Conservation (phyloP, 2,329 filamentous ascomycete species). For the Lachnellula arida region DNA sequence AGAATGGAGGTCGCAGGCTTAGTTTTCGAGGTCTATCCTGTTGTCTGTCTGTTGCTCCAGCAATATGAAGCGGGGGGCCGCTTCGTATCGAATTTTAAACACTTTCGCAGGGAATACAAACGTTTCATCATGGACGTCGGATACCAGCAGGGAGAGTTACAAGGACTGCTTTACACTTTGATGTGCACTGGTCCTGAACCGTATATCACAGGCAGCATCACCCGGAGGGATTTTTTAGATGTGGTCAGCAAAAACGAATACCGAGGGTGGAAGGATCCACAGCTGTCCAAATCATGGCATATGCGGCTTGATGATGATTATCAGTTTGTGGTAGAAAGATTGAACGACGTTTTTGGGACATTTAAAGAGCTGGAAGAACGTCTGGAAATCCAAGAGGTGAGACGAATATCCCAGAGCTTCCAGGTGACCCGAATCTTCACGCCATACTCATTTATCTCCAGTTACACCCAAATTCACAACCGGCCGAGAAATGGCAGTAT, state of each 20-base stretch:
- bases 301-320: neutral
- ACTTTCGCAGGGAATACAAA: conserved; percentile 2
- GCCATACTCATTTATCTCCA: too few relatives aligned
- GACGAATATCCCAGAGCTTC: too few relatives aligned
- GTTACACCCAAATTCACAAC: too few relatives aligned
- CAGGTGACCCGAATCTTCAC: too few relatives aligned
- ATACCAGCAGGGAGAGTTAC: conserved; percentile 3
- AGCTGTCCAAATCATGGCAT: neutral
- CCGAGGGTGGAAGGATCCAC: conserved; percentile 1
- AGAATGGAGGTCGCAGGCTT: conserved; percentile 1
- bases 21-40: neutral
- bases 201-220: neutral
- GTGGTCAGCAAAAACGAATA: neutral
- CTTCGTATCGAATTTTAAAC: conserved; percentile 1
- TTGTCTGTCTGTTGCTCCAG: neutral
- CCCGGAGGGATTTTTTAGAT: neutral
- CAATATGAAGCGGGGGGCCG: conserved; percentile 1
- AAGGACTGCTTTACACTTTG: conserved; percentile 1
- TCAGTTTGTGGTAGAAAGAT: conserved; percentile 1
- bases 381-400: conserved; percentile 1
- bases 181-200: conserved; percentile 2
- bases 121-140: conserved; percentile 1
- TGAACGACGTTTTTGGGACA: neutral
- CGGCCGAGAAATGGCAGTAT: too few relatives aligned
- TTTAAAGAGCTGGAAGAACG: neutral